A percentile compares a stretch with the other conserved stretches of the same genome.
Conservation (phyloP, 2,329 filamentous ascomycete species). For the Ciborinia camelliae region DNA sequence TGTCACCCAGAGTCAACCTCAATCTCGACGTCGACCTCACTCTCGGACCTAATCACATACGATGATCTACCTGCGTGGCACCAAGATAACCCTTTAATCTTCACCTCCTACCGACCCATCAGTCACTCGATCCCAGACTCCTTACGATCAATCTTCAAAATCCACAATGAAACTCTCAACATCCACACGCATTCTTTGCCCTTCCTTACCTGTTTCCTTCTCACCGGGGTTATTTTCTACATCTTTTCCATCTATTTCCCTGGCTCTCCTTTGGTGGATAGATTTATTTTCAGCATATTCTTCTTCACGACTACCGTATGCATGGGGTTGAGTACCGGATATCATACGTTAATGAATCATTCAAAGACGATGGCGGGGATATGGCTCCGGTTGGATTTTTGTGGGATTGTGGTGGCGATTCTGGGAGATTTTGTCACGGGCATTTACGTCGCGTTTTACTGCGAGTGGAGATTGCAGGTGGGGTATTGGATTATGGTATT, state of each 20-base stretch:
- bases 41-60: neutral
- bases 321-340: constrained; percentile 10
- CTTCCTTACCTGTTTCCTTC: neutral
- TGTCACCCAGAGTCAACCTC: no score
- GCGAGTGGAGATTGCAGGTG: constrained; percentile 6
- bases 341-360: constrained; percentile 19
- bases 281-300: constrained; percentile 1
- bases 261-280: neutral
- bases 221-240: neutral
- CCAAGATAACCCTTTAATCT: constrained; percentile 14
- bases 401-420: constrained; percentile 13
- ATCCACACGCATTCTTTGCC: constrained; percentile 15
- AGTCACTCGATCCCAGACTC: neutral
- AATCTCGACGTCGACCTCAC: neutral
- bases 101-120: constrained; percentile 8
- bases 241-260: neutral
- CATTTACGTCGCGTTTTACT: constrained; percentile 17
- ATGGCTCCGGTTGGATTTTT: constrained; percentile 18
- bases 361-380: neutral
- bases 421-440: constrained; percentile 15
- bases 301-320: neutral
- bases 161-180: constrained; percentile 16
- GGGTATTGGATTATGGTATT: constrained; percentile 17
- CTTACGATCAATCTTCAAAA: neutral
- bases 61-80: constrained; percentile 12